Conservation (phyloP, 805 yeast genomes). For the Hyphopichia homilentoma region DNA sequence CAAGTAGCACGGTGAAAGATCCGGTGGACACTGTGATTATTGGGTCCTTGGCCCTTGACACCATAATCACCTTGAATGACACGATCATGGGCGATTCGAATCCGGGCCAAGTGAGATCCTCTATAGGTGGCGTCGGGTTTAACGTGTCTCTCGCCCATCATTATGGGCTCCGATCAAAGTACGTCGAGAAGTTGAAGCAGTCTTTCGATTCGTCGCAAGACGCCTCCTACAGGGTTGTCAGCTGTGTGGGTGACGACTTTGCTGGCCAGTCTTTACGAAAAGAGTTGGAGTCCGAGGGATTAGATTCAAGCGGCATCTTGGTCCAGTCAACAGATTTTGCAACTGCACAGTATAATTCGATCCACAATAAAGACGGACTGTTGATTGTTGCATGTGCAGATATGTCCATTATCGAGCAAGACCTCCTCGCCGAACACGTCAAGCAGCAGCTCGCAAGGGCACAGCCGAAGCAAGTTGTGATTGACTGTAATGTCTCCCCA, state of each 20-base stretch:
- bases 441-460: constrained; percentile 33
- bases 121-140: constrained; percentile 83
- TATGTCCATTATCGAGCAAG: constrained; percentile 63
- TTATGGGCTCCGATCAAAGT: constrained; percentile 16
- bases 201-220: no score
- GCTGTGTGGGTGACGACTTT: constrained; percentile 59
- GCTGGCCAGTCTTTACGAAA: constrained; percentile 43
- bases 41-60: constrained; percentile 77
- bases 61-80: constrained; percentile 47
- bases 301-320: constrained; percentile 40
- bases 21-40: constrained; percentile 43
- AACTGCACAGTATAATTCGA: constrained; percentile 74
- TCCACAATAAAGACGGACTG: constrained; percentile 60
- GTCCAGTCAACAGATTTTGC: constrained; percentile 9
- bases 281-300: constrained; percentile 17
- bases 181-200: constrained; percentile 8
- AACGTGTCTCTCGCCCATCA: constrained; percentile 68
- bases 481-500: constrained; percentile 66
- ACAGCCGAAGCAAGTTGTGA: constrained; percentile 48
- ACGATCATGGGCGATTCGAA: constrained; percentile 57
- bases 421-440: constrained; percentile 42
- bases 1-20: no score
- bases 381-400: constrained; percentile 78
- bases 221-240: constrained; percentile 45
- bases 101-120: constrained; percentile 56